Conservation (phyloP, 148 eudicot genomes). For the Rhododendron mucronatum region DNA sequence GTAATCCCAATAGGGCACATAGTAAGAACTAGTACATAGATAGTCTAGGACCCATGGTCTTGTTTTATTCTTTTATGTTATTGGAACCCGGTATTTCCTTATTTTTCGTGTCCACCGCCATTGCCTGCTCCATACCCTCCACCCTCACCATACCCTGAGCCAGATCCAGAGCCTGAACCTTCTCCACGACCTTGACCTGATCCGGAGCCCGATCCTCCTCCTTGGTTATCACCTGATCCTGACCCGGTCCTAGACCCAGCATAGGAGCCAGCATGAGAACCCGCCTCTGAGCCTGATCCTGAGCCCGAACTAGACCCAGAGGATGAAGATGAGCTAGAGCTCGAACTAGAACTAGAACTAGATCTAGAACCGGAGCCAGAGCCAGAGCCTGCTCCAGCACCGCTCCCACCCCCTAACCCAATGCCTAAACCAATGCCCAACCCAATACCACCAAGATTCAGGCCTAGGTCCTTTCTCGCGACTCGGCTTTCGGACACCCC, state of each 20-base stretch:
- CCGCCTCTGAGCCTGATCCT: conserved; percentile 14
- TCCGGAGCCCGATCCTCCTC: conserved; percentile 2
- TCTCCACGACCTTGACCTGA: conserved; percentile 6
- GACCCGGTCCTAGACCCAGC: conserved; percentile 17
- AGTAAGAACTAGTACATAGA: neutral
- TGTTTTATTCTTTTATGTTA: neutral
- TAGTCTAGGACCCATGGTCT: neutral
- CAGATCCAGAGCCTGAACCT: conserved; percentile 11
- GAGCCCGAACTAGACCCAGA: conserved; percentile 1
- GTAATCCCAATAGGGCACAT: neutral
- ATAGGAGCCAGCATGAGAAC: conserved; percentile 10
- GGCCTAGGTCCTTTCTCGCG: conserved; percentile 25
- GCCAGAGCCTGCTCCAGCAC: conserved; percentile 27
- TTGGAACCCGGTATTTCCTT: neutral
- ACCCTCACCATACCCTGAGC: conserved; percentile 26
- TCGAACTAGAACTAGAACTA: conserved; percentile 21
- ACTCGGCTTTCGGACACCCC: conserved; percentile 17
- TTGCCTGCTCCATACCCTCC: conserved; percentile 10
- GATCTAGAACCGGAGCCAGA: conserved; percentile 39
- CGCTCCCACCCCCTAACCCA: conserved; percentile 16
- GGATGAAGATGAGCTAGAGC: neutral
- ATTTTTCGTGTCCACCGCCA: conserved; percentile 27
- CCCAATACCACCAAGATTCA: conserved; percentile 24
- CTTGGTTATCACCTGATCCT: neutral
- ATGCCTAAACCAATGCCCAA: conserved; percentile 17